A percentile compares a stretch with the other conserved stretches of the same genome.
phyloP scores from a whole-genome alignment of 208 protist species.

The Trypanosomatidae sp. region DNA sequence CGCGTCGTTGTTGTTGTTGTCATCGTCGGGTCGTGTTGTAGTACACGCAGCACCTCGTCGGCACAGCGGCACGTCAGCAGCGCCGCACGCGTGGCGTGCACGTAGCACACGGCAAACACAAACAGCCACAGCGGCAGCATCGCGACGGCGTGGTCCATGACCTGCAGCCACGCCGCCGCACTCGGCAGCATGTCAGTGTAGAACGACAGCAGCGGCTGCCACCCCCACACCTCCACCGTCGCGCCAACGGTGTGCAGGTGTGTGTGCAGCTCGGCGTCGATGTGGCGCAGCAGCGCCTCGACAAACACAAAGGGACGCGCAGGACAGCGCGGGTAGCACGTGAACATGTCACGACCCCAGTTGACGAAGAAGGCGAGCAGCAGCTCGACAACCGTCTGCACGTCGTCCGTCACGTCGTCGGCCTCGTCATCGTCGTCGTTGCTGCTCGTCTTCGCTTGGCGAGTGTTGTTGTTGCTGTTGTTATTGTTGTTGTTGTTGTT shows the following conservation, averaged over 20 bases:
- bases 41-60: slow-evolving; percentile 26
- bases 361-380: slow-evolving; percentile 61
- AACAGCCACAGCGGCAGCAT: slow-evolving; percentile 73
- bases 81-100: slow-evolving; percentile 14
- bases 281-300: slow-evolving; percentile 18
- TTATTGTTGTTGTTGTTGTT: no score
- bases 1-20: no score
- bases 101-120: slow-evolving; percentile 19
- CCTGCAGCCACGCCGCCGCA: slow-evolving; percentile 68
- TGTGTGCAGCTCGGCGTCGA: slow-evolving; percentile 25
- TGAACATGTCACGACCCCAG: slow-evolving; percentile 70
- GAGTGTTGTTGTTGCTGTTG: no score
- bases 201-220: slow-evolving; percentile 38
- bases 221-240: slow-evolving; percentile 53
- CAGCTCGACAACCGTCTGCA: slow-evolving; percentile 56
- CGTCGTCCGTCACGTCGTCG: slow-evolving; percentile 31
- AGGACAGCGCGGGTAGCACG: slow-evolving; percentile 61
- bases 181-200: slow-evolving; percentile 66
- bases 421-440: no score
- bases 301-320: slow-evolving; percentile 31
- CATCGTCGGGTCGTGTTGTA: no score
- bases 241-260: slow-evolving; percentile 41
- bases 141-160: slow-evolving; percentile 81
- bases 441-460: no score
- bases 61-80: slow-evolving; percentile 18